phyloP scores from a whole-genome alignment of 495 filamentous ascomycete genomes.

The Penicillium verhagenii region DNA sequence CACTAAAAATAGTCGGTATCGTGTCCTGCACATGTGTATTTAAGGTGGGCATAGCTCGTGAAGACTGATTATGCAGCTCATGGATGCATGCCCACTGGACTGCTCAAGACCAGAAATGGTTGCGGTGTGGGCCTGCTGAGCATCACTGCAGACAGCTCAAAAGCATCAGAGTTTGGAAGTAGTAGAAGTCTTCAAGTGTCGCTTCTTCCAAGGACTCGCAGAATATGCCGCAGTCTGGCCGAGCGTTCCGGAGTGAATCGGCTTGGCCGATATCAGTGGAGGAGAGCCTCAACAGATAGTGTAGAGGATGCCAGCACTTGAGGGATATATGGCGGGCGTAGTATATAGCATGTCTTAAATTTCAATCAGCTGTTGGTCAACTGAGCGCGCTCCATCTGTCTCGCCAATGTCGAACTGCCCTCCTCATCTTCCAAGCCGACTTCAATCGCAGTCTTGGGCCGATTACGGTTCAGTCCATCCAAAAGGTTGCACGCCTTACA shows the following conservation, averaged over 20 bases:
- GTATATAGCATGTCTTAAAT: neutral
- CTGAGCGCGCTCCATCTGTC: constrained; percentile 55
- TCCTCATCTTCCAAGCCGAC: constrained; percentile 53
- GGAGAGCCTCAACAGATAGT: neutral
- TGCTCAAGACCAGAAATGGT: neutral
- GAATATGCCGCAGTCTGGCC: neutral
- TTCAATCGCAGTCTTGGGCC: constrained; percentile 73
- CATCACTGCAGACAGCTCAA: neutral
- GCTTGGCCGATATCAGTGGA: neutral
- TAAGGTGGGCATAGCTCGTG: neutral
- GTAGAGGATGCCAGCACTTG: no score
- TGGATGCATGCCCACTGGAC: neutral
- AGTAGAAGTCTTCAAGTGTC: neutral
- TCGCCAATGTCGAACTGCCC: constrained; percentile 51
- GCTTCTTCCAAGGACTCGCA: neutral
- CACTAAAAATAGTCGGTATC: neutral
- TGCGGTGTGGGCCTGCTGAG: neutral
- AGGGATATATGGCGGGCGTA: no score
- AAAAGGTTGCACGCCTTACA: constrained; percentile 93
- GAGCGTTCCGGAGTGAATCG: neutral
- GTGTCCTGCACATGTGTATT: neutral
- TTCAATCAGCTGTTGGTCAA: constrained; percentile 35
- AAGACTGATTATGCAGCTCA: neutral
- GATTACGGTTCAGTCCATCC: constrained; percentile 87
- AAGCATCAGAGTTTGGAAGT: neutral